Conservation (phyloP, 2,329 filamentous ascomycete genomes). For the Apiospora arundinis region DNA sequence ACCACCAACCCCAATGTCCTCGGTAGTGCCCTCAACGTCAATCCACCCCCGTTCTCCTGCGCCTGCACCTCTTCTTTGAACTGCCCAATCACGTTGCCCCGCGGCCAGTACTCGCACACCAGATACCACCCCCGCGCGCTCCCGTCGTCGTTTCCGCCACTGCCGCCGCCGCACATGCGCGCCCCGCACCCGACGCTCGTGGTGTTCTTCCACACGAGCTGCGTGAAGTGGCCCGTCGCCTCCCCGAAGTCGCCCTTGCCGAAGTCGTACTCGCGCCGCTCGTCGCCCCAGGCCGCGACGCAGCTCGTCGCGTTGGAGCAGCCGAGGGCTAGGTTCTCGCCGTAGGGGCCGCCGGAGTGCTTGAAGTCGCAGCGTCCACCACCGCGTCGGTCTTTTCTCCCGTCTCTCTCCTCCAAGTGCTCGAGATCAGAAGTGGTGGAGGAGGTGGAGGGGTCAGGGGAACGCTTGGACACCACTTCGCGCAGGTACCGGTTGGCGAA, state of each 20-base stretch:
- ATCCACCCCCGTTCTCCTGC: slow-evolving; percentile 30
- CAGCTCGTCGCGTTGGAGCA: slow-evolving; percentile 64
- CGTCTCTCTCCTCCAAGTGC: not conserved
- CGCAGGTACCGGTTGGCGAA: slow-evolving; percentile 60
- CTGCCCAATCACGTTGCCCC: slow-evolving; percentile 65
- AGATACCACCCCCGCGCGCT: slow-evolving; percentile 64
- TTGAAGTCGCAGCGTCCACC: slow-evolving; percentile 52
- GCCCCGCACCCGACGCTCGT: slow-evolving; percentile 63
- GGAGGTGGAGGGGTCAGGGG: not conserved
- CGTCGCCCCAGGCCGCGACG: slow-evolving; percentile 71
- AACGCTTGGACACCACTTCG: slow-evolving; percentile 7
- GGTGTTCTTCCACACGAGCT: slow-evolving; percentile 73
- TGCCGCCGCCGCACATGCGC: slow-evolving; percentile 46
- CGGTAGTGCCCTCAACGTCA: not conserved
- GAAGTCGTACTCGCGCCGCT: slow-evolving; percentile 66
- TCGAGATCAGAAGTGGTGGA: not conserved
- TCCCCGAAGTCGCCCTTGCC: slow-evolving; percentile 60
- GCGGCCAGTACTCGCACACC: slow-evolving; percentile 73
- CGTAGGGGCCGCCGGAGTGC: slow-evolving; percentile 68
- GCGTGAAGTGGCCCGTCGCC: slow-evolving; percentile 73
- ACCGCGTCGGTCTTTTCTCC: slow-evolving; percentile 26
- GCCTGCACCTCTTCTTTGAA: slow-evolving; percentile 54
- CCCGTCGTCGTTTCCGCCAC: not conserved
- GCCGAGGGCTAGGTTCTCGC: slow-evolving; percentile 77
- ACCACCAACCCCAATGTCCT: not conserved